These are phyloP conservation scores for Pseudomonodictys pantanalensis DNA, from an alignment of 495 filamentous ascomycete genomes.

Conservation along the genomic window DNA sequence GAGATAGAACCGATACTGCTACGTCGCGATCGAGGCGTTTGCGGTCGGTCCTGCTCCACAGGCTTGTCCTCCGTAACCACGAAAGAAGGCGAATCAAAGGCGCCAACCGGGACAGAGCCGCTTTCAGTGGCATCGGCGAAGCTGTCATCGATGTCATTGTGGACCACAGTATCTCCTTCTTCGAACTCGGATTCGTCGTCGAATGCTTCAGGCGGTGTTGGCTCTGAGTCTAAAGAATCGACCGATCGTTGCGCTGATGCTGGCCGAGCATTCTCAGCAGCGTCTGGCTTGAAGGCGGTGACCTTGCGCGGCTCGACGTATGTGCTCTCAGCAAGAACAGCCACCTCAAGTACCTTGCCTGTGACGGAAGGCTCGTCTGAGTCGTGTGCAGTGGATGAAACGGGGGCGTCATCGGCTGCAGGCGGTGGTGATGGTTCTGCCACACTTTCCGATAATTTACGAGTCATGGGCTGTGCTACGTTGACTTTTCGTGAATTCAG, in stretches of 20 bases:
- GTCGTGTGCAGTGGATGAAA: too few species aligned
- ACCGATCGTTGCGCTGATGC: background rate
- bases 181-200: conserved; percentile 21
- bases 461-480: too few species aligned
- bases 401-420: too few species aligned
- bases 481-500: too few species aligned
- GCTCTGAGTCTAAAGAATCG: too few species aligned
- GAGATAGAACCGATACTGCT: conserved; percentile 20
- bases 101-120: background rate
- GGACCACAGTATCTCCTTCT: conserved; percentile 23
- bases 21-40: conserved; percentile 22
- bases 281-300: conserved; percentile 1
- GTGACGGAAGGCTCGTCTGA: too few species aligned
- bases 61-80: background rate
- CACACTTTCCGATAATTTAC: too few species aligned
- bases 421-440: too few species aligned
- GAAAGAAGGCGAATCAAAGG: background rate
- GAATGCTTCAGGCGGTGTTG: background rate
- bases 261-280: background rate
- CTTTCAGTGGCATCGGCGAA: background rate
- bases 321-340: background rate
- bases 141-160: conserved; percentile 14
- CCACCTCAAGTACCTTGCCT: background rate
- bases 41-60: background rate
- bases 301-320: background rate